Evolutionary conservation across 169 alveolate species (phyloP).

Genomic region (Pseudocohnilembus persalinus): DNA sequence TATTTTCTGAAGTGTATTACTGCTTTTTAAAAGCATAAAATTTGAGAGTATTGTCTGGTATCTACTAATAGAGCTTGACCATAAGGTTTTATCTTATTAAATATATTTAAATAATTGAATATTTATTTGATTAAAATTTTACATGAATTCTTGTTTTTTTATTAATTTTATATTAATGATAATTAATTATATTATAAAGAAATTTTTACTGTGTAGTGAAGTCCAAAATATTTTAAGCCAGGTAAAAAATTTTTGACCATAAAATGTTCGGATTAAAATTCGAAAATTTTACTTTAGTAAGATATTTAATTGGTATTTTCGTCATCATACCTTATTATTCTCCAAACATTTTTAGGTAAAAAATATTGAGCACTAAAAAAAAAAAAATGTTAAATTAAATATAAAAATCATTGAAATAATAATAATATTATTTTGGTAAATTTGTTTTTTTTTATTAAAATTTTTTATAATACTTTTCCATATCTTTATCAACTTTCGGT

Average conservation of each 20-base stretch:
- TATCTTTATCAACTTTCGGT: background rate
- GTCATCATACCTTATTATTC: background rate
- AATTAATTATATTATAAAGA: background rate
- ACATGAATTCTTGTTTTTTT: too few species aligned
- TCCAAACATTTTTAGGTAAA: background rate
- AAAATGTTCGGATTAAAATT: background rate
- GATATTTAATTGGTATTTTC: background rate
- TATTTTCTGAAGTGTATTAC: background rate
- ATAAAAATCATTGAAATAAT: too few species aligned
- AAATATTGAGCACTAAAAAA: background rate
- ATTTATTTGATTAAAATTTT: too few species aligned
- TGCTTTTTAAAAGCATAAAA: background rate
- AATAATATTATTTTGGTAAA: too few species aligned
- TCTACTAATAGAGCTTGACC: background rate
- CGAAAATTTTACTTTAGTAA: background rate
- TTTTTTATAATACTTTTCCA: background rate
- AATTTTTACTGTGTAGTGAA: background rate
- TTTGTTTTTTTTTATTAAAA: too few species aligned
- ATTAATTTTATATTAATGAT: too few species aligned
- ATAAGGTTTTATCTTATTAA: background rate
- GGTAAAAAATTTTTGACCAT: slow-evolving; percentile 6
- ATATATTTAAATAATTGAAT: background rate
- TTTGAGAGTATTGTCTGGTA: slow-evolving; percentile 14
- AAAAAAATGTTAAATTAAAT: background rate
- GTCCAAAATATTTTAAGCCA: slow-evolving; percentile 19